Evolutionary conservation across 495 filamentous ascomycete species (phyloP).

Genomic region (Talaromyces liani): DNA sequence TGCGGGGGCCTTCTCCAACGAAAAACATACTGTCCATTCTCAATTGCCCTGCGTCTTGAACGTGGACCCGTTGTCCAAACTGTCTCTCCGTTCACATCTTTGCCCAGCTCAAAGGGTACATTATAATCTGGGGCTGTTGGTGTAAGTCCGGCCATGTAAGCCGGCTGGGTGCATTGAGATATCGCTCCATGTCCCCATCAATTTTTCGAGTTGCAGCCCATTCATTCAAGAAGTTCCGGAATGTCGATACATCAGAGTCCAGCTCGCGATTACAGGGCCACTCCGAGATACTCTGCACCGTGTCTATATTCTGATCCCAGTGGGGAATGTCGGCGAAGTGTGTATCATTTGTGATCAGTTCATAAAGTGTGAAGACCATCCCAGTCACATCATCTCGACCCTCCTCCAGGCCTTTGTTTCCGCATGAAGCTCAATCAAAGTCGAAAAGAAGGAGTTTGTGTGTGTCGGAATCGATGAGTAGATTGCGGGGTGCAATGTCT

Average conservation of each 20-base stretch:
- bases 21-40: constrained; percentile 19
- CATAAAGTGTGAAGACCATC: constrained; percentile 31
- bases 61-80: constrained; percentile 13
- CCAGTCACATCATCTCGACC: constrained; percentile 29
- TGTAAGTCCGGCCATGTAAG: constrained; percentile 17
- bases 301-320: constrained; percentile 15
- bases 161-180: constrained; percentile 15
- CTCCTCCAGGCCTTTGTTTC: constrained; percentile 13
- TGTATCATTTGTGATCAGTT: constrained; percentile 31
- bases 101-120: constrained; percentile 16
- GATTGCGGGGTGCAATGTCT: constrained; percentile 23
- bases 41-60: constrained; percentile 11
- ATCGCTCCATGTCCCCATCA: constrained; percentile 14
- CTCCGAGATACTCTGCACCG: constrained; percentile 16
- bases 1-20: constrained; percentile 19
- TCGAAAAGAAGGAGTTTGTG: constrained; percentile 31
- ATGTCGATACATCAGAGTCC: constrained; percentile 16
- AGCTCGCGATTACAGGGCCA: constrained; percentile 17
- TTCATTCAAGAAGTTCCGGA: constrained; percentile 17
- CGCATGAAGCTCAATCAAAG: constrained; percentile 25
- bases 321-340: constrained; percentile 14
- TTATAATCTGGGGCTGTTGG: constrained; percentile 15
- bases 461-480: constrained; percentile 21
- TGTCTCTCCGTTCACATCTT: constrained; percentile 13
- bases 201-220: constrained; percentile 14